phyloP scores from a whole-genome alignment of 176 grass and related monocot species.

The Paspalum notatum region DNA sequence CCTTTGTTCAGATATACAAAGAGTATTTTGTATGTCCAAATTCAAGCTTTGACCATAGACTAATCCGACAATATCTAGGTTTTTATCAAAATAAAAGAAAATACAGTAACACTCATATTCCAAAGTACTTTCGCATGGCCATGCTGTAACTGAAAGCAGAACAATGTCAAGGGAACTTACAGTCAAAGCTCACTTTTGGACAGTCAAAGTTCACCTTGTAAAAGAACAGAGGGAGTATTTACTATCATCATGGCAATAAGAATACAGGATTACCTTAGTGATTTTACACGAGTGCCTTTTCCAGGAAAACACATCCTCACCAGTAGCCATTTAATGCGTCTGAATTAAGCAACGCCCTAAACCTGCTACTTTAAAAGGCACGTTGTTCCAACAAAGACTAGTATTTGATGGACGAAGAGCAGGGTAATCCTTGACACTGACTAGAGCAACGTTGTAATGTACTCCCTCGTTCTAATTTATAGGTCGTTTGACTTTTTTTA shows the following conservation, averaged over 20 bases:
- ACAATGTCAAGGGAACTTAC: neutral
- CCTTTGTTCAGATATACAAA: neutral
- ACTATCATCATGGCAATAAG: neutral
- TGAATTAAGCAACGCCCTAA: neutral
- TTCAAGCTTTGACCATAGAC: neutral
- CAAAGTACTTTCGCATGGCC: slow-evolving; percentile 5
- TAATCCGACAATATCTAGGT: neutral
- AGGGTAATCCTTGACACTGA: neutral
- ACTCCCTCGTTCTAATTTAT: too few species aligned
- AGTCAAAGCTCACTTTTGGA: slow-evolving; percentile 6
- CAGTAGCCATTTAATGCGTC: neutral
- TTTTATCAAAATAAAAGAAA: neutral
- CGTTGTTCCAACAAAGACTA: neutral
- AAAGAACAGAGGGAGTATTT: neutral
- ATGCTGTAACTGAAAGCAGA: neutral
- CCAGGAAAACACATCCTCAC: neutral
- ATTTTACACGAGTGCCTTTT: neutral
- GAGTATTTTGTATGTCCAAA: neutral
- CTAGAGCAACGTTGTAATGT: neutral
- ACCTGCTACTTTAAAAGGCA: neutral
- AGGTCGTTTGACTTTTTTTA: too few species aligned
- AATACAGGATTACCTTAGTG: neutral
- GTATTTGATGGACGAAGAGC: neutral
- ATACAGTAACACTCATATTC: slow-evolving; percentile 6
- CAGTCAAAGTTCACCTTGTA: neutral